phyloP scores from a whole-genome alignment of 306 rosid genomes.

The Acmispon strigosus region DNA sequence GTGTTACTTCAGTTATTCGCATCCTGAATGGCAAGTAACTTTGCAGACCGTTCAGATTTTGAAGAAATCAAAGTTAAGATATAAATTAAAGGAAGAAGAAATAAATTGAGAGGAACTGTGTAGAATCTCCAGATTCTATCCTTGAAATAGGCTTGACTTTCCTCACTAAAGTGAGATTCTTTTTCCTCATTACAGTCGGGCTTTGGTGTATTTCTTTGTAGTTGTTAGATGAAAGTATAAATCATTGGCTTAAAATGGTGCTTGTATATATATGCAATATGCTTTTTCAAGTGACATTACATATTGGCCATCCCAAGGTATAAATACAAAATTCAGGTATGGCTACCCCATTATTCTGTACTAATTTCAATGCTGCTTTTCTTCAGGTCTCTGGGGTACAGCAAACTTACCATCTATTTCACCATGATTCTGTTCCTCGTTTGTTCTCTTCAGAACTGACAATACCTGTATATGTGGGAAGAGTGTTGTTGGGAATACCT shows the following conservation, averaged over 20 bases:
- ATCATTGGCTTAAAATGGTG: no score
- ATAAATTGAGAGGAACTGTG: neutral
- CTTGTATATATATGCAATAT: no score
- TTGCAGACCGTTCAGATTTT: neutral
- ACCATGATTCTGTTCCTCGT: constrained; percentile 59
- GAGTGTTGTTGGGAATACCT: constrained; percentile 77
- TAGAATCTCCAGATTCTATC: neutral
- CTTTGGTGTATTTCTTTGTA: no score
- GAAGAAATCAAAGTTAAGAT: neutral
- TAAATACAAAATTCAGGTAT: no score
- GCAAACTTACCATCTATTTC: constrained; percentile 91
- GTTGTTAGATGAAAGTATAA: no score
- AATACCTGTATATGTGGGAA: constrained; percentile 48
- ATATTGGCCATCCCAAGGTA: no score
- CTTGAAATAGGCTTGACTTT: neutral
- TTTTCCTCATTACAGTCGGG: no score
- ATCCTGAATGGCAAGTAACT: neutral
- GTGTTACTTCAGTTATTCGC: neutral
- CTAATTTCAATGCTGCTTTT: neutral
- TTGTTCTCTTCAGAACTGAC: constrained; percentile 56
- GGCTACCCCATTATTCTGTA: no score
- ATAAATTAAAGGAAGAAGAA: neutral
- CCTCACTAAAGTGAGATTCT: neutral
- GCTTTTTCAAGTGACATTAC: no score
- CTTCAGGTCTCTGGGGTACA: constrained; percentile 84